These are phyloP conservation scores for Glebionis coronaria DNA, from an alignment of 129 eudicot genomes.

Conservation along the genomic window DNA sequence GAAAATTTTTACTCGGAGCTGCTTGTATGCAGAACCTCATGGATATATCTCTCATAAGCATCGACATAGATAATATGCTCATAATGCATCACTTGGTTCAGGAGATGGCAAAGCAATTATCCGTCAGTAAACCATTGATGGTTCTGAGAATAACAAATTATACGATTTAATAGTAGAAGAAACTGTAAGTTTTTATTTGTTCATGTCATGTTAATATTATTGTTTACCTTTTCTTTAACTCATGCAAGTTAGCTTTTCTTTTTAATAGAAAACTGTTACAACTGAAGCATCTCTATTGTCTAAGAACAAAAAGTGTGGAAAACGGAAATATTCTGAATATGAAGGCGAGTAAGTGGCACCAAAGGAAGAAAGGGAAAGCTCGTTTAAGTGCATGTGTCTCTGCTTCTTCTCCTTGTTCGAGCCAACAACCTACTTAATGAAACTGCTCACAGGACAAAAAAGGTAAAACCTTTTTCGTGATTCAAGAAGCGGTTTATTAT, in stretches of 20 bases:
- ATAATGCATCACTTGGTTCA: constrained; percentile 36
- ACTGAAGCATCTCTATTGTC: constrained; percentile 2
- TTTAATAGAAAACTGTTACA: constrained; percentile 14
- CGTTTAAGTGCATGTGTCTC: constrained; percentile 22
- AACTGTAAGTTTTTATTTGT: constrained; percentile 18
- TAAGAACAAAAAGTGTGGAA: constrained; percentile 7
- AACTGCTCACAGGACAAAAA: background rate
- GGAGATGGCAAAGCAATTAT: constrained; percentile 37
- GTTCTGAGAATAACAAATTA: constrained; percentile 1
- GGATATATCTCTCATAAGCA: constrained; percentile 28
- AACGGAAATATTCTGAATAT: background rate
- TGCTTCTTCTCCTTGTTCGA: constrained; percentile 15
- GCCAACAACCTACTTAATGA: constrained; percentile 17
- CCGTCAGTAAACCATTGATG: constrained; percentile 14
- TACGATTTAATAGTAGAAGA: background rate
- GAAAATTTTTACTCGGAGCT: constrained; percentile 24
- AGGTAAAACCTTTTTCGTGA: background rate
- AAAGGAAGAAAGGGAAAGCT: background rate
- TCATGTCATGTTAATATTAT: background rate
- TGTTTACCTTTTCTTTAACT: background rate
- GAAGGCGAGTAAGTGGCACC: constrained; percentile 18
- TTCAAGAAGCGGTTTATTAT: background rate
- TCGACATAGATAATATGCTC: constrained; percentile 22
- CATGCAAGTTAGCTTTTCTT: no score
- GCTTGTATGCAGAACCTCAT: constrained; percentile 30